Base-by-base conservation (phyloP, 306 rosid species). In the Quercus alba region DNA sequence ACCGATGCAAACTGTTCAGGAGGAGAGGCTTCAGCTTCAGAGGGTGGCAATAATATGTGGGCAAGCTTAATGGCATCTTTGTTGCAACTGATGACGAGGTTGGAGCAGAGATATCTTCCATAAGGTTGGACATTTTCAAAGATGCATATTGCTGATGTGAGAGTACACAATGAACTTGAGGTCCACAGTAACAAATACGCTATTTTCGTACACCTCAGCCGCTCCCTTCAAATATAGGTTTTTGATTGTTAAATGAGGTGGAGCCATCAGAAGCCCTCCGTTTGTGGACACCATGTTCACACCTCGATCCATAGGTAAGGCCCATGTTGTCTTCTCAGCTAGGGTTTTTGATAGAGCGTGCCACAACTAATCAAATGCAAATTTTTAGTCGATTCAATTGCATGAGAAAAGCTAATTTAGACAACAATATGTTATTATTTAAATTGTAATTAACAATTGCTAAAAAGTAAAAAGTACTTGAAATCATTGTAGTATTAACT, bases 171-270 rank as follows among this genome's bases (percentile, higher is more conserved):
- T 6, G 74, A 72, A 35, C 19, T 75, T 61, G 26, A 85, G 80
- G 73, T 85, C 82, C 14, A 79, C 86, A 17, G 86, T 82, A 69
- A 82, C 88, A 8, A 85, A 12, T 12, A 85, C 49, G 8, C 88
- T 86, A 18, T 82, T 77, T 61, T 82, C 80, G 8, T 74, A 82
- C 88, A 76, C 82, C 88, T 85, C 84, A 79, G 86, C 86, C 10
- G 79, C 73, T 75, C 85, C 88, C 72, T 85, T 82, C 26, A 82
- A 61, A 68, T 79, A 79, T 5, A 86, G 86, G 49, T 78, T 33
- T 1, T 72, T 66, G 41, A 85, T 79, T 56, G 74, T 78, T 14
- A 78, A 71, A 38, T 82, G 81, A 8, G 41, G 41, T 35, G 80
- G 79, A 31, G 38, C 77, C 74, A 85, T 76, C 23, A 79, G n/a